These are phyloP conservation scores for Lasiosphaeria hispida DNA, from an alignment of 495 filamentous ascomycete genomes.

Conservation along the genomic window DNA sequence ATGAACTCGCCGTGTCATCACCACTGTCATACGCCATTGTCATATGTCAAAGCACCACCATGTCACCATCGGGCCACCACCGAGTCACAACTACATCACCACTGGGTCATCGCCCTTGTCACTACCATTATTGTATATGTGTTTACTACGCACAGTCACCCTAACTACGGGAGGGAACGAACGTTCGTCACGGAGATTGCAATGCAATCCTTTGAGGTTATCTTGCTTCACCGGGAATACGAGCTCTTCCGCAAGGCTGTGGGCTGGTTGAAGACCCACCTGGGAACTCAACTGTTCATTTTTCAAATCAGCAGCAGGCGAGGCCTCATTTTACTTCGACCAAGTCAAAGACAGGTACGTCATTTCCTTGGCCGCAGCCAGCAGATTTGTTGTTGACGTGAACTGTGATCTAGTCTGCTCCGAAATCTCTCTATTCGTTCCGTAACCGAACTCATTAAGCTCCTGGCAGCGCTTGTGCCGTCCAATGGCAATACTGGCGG, in stretches of 20 bases:
- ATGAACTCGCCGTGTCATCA: too few relatives aligned
- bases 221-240: slow-evolving; percentile 4
- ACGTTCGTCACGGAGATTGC: neutral
- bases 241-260: slow-evolving; percentile 17
- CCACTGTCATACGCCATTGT: too few relatives aligned
- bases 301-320: neutral
- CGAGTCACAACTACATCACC: too few relatives aligned
- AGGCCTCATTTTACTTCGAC: slow-evolving; percentile 5
- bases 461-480: slow-evolving; percentile 7
- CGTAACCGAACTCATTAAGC: neutral
- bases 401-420: neutral
- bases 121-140: too few relatives aligned
- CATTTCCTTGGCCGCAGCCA: neutral
- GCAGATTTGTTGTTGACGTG: neutral
- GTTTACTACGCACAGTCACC: too few relatives aligned
- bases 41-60: too few relatives aligned
- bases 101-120: too few relatives aligned
- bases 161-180: too few relatives aligned
- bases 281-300: neutral
- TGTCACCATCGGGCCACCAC: too few relatives aligned
- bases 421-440: neutral
- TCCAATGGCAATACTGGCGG: neutral
- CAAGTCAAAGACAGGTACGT: slow-evolving; percentile 13
- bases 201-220: neutral
- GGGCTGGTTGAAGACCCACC: slow-evolving; percentile 1